phyloP scores from a whole-genome alignment of 306 rosid genomes.

The Cucurbita moschata region DNA sequence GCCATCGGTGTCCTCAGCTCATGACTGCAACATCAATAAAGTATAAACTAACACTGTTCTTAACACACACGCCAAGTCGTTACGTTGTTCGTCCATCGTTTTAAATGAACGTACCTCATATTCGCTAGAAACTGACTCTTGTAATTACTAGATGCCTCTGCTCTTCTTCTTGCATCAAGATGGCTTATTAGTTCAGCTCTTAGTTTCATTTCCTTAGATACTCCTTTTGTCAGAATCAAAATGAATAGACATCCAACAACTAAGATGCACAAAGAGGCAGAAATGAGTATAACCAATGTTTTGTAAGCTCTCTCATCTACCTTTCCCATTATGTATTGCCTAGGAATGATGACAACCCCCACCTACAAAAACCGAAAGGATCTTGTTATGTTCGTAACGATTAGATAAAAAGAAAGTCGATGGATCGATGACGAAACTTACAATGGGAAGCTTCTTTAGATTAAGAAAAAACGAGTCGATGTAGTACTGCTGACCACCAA shows the following conservation, averaged over 20 bases:
- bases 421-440: slow-evolving; percentile 23
- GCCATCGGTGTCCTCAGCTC: slow-evolving; percentile 99
- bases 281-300: slow-evolving; percentile 81
- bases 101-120: slow-evolving; percentile 58
- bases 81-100: neutral
- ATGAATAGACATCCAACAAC: slow-evolving; percentile 91
- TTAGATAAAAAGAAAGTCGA: neutral
- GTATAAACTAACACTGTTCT: neutral
- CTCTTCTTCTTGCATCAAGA: slow-evolving; percentile 94
- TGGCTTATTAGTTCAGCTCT: slow-evolving; percentile 91
- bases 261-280: slow-evolving; percentile 77
- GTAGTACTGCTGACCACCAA: slow-evolving; percentile 60
- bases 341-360: slow-evolving; percentile 88
- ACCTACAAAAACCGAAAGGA: slow-evolving; percentile 48
- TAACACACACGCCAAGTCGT: neutral
- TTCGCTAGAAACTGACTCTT: slow-evolving; percentile 97
- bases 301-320: slow-evolving; percentile 92
- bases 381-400: neutral
- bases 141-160: slow-evolving; percentile 94
- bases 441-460: slow-evolving; percentile 92
- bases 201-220: slow-evolving; percentile 96
- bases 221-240: slow-evolving; percentile 88
- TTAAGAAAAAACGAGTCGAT: slow-evolving; percentile 85
- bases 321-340: slow-evolving; percentile 91
- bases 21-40: slow-evolving; percentile 43